A percentile compares a stretch with the other conserved stretches of the same genome.
Evolutionary conservation across 2,329 filamentous ascomycete genomes (phyloP).

Genomic region (Paraphaeosphaeria sporulosa): DNA sequence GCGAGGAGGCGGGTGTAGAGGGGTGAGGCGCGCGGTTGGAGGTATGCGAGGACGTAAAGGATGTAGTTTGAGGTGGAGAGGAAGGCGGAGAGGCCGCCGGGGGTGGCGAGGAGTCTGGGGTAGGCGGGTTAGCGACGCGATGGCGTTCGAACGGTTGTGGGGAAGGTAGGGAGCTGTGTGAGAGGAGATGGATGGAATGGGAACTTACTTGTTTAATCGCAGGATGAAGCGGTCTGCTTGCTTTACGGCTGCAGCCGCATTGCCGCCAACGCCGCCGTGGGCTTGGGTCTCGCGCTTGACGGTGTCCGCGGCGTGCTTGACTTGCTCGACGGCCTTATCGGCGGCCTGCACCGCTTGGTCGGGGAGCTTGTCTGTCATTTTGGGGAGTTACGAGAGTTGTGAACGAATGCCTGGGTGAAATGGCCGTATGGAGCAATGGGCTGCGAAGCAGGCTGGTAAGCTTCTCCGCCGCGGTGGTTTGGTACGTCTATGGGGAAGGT

Average conservation of each 20-base stretch:
- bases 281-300: not conserved
- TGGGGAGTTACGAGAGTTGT: not conserved
- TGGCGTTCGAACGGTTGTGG: not conserved
- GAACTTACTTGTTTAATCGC: constrained; percentile 54
- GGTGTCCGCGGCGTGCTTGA: constrained; percentile 12
- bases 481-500: not conserved
- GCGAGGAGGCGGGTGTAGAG: constrained; percentile 41
- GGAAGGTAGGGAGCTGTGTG: not conserved
- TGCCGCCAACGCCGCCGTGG: constrained; percentile 12
- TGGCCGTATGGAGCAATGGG: constrained; percentile 10
- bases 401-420: not conserved
- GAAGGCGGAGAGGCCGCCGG: constrained; percentile 54
- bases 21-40: constrained; percentile 49
- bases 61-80: constrained; percentile 58
- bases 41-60: constrained; percentile 55
- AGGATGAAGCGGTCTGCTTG: constrained; percentile 50
- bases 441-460: not conserved
- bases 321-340: constrained; percentile 23
- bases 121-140: constrained; percentile 15
- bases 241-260: constrained; percentile 39
- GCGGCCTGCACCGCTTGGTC: constrained; percentile 43
- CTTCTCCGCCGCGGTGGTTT: constrained; percentile 13
- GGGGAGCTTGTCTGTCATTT: constrained; percentile 44
- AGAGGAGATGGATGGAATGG: constrained; percentile 1
- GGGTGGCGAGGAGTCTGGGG: constrained; percentile 51